These are phyloP conservation scores for Pyrenophora graminea DNA, from an alignment of 2,329 filamentous ascomycete species.

Conservation along the genomic window DNA sequence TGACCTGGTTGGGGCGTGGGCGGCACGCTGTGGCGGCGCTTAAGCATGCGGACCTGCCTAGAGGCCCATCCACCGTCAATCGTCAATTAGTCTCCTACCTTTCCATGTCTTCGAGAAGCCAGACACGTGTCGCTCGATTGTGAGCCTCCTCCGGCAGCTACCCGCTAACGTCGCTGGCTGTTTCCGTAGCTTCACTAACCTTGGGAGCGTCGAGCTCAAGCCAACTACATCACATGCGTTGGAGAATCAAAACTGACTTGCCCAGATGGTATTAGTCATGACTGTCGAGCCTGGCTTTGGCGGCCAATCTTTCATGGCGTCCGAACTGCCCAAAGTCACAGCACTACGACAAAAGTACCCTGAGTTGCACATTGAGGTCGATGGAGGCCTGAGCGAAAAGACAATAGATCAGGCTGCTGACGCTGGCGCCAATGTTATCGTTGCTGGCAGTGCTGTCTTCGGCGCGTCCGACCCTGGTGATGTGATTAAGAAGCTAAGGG, in stretches of 20 bases:
- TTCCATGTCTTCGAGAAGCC: constrained; percentile 23
- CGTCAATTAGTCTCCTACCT: constrained; percentile 21
- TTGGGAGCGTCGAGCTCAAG: constrained; percentile 3
- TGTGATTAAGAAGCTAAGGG: constrained; percentile 80
- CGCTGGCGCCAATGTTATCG: constrained; percentile 96
- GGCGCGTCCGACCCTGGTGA: constrained; percentile 85
- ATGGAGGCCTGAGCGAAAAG: constrained; percentile 83
- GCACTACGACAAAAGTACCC: constrained; percentile 84
- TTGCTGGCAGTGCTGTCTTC: constrained; percentile 94
- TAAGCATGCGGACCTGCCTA: constrained; percentile 30
- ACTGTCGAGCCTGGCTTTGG: constrained; percentile 97
- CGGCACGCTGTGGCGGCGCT: constrained; percentile 39
- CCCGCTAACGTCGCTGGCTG: too few relatives aligned
- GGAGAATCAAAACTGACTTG: constrained; percentile 12
- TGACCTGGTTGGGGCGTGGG: constrained; percentile 30
- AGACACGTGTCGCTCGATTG: constrained; percentile 13
- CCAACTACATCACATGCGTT: not conserved
- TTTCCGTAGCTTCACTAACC: too few relatives aligned
- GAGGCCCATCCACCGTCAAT: constrained; percentile 14
- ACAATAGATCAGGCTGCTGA: constrained; percentile 95
- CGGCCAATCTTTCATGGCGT: constrained; percentile 97
- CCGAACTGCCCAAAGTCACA: constrained; percentile 89
- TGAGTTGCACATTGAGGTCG: constrained; percentile 94
- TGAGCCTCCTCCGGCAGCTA: not conserved
- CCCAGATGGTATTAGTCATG: constrained; percentile 97